A percentile compares a stretch with the other conserved stretches of the same genome.
phyloP scores from a whole-genome alignment of 2,329 filamentous ascomycete genomes.

The Fusarium tjaetaba region DNA sequence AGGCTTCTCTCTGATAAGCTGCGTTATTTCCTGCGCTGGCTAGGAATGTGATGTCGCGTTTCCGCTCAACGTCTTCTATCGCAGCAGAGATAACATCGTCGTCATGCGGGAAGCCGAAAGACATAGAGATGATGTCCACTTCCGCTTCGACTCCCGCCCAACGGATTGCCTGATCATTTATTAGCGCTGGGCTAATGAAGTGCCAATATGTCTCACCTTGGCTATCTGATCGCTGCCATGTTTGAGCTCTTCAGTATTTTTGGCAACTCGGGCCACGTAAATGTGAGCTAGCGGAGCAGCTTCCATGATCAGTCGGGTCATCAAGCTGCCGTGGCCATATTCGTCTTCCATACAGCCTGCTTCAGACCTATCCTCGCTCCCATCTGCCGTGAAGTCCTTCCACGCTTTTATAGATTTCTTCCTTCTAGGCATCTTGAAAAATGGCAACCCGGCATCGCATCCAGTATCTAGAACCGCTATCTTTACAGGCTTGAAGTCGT shows the following conservation, averaged over 20 bases:
- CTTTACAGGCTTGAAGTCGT: rapidly evolving
- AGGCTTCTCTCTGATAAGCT: neutral
- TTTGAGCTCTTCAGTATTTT: rapidly evolving
- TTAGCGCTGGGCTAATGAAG: no score
- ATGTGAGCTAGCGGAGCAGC: neutral
- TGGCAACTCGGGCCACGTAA: neutral
- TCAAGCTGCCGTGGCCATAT: neutral
- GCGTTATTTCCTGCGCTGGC: neutral
- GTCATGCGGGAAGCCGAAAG: rapidly evolving
- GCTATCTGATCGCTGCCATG: neutral
- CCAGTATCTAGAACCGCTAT: neutral
- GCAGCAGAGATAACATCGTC: neutral
- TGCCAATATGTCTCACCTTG: no score
- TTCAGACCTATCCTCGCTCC: rapidly evolving
- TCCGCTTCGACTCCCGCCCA: neutral
- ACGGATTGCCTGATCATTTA: neutral
- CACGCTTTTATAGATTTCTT: rapidly evolving
- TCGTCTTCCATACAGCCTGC: rapidly evolving
- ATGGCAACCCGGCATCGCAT: neutral
- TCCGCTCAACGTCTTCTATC: neutral
- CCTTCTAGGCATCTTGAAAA: rapidly evolving
- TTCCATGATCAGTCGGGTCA: neutral
- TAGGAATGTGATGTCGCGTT: neutral
- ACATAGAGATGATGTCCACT: neutral
- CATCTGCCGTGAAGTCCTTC: neutral